These are phyloP conservation scores for Areca catechu DNA, from an alignment of 176 grass and related monocot species.

Conservation along the genomic window DNA sequence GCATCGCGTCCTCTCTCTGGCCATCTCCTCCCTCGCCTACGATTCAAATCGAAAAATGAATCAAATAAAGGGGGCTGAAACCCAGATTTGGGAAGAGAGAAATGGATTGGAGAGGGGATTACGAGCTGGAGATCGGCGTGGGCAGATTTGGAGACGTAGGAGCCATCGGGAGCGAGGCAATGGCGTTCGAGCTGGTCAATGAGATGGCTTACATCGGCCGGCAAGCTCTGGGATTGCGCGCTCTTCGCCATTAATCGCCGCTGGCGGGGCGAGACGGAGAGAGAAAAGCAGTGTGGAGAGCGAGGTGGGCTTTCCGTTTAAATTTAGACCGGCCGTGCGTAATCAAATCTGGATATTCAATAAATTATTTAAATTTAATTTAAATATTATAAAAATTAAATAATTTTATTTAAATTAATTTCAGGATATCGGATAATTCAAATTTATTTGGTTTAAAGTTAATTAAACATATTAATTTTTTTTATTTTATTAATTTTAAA, in stretches of 20 bases:
- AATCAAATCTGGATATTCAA: too few species aligned
- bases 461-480: too few species aligned
- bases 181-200: slow-evolving; percentile 86
- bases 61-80: background rate
- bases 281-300: too few species aligned
- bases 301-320: too few species aligned
- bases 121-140: slow-evolving; percentile 77
- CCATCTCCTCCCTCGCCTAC: slow-evolving; percentile 86
- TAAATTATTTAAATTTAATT: too few species aligned
- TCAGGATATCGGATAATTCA: too few species aligned
- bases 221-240: slow-evolving; percentile 46
- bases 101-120: slow-evolving; percentile 4
- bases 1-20: slow-evolving; percentile 60
- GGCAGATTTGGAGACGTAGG: slow-evolving; percentile 66
- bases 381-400: too few species aligned
- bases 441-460: too few species aligned
- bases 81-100: background rate
- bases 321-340: too few species aligned
- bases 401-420: too few species aligned
- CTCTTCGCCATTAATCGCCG: slow-evolving; percentile 51
- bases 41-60: background rate
- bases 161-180: slow-evolving; percentile 86
- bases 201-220: slow-evolving; percentile 61
- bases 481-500: too few species aligned
- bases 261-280: background rate